Conservation (phyloP, 2,329 filamentous ascomycete species). For the Fusarium brachygibbosum region DNA sequence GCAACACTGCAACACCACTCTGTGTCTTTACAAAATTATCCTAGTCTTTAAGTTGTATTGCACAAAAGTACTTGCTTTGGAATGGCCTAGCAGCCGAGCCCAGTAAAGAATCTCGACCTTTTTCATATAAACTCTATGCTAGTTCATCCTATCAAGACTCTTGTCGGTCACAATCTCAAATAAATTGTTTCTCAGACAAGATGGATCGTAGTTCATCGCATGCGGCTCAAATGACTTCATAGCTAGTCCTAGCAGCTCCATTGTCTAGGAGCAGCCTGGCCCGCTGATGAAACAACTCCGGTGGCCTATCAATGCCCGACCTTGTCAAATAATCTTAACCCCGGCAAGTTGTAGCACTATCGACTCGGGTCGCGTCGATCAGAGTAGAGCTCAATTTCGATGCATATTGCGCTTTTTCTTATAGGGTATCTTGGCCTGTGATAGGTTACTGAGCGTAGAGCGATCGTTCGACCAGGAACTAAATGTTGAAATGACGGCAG, state of each 20-base stretch:
- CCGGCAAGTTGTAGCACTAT: constrained; percentile 22
- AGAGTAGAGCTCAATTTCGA: constrained; percentile 31
- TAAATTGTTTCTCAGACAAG: constrained; percentile 2
- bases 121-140: background rate
- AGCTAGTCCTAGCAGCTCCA: constrained; percentile 4
- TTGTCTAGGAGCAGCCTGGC: constrained; percentile 4
- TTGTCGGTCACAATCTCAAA: constrained; percentile 12
- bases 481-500: constrained; percentile 7
- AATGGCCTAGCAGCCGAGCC: background rate
- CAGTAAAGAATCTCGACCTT: background rate
- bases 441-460: constrained; percentile 14
- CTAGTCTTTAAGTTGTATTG: background rate
- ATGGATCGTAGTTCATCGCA: background rate
- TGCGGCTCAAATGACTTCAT: constrained; percentile 30
- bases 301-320: constrained; percentile 16
- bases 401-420: constrained; percentile 19
- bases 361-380: constrained; percentile 31
- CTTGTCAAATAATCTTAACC: constrained; percentile 22
- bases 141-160: background rate
- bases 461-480: background rate
- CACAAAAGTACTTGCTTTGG: background rate
- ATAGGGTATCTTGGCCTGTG: background rate
- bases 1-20: background rate
- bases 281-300: constrained; percentile 27
- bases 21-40: background rate